Base-by-base conservation (phyloP, 2,329 filamentous ascomycete genomes). In the Trichoderma cornu-damae region DNA sequence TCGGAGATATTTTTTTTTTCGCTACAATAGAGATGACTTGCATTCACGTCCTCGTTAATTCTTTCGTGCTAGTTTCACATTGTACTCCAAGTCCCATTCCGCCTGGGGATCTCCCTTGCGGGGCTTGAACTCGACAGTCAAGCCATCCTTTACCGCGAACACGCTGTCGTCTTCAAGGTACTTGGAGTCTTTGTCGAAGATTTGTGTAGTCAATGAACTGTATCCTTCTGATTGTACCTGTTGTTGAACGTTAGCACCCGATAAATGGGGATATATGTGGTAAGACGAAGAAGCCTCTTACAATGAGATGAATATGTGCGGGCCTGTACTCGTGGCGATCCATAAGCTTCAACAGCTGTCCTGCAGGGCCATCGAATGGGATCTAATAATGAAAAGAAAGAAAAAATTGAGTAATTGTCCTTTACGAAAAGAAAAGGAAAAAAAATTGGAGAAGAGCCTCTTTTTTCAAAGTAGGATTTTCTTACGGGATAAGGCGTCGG, bases 161-260 rank as follows among this genome's bases (percentile, higher is more conserved):
- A 81, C 79, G 4, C 74, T 72, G 61, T 83, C 80, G 42, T 75
- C 72, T 5, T 64, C 64, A 20, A 89, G 74, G 63, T 88, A 85
- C 61, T 80, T 77, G 69, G 85, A 83, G 60, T 82, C 77, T 58
- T 77, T 75, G 68, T 90, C 87, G 67, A 90, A 93, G 56, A 94
- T 84, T 69, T 94, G 89, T 1, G 79, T 80, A 0, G 86, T 87
- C 47, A 95, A 79, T 0, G 85, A 77, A 65, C 84, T 87, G 74
- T 86, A 85, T 6, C 80, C 80, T 2, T 80, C 76, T 11, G 77
- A 75, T 26, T 78, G 76, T 48, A 76, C 69, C 72, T 72, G 18
- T 5, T 2, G 1, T 46, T 38, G 11, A 2, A 18, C 28, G 8
- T 55, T 30, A 55, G 52, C 24, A 22, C 9, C n/a, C 3, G 1